phyloP scores from a whole-genome alignment of 2,329 filamentous ascomycete species.

The Exophiala calicioides region DNA sequence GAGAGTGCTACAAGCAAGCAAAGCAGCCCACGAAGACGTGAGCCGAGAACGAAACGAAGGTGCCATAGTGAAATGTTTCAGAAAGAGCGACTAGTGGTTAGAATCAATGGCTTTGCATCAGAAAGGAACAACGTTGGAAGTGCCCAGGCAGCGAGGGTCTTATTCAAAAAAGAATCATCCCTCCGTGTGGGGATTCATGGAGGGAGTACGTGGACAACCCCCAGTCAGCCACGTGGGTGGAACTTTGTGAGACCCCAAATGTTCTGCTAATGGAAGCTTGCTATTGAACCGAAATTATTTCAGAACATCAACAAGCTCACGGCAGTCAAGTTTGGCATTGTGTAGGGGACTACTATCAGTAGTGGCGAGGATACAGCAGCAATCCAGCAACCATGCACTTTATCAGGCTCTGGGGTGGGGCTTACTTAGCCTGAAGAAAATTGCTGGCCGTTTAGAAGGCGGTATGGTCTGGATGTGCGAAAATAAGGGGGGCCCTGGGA shows the following conservation, averaged over 20 bases:
- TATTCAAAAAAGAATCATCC: not conserved
- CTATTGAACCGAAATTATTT: not conserved
- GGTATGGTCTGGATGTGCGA: no score
- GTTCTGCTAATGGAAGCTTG: no score
- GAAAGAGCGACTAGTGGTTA: slow-evolving; percentile 1
- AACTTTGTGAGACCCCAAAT: not conserved
- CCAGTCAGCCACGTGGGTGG: not conserved
- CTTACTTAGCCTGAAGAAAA: no score
- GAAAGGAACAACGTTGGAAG: not conserved
- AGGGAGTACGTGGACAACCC: not conserved
- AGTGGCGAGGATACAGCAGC: no score
- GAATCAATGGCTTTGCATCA: not conserved
- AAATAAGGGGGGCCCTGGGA: no score
- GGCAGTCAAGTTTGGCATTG: no score
- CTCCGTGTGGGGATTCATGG: not conserved
- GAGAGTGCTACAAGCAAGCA: not conserved
- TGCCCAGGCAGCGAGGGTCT: not conserved
- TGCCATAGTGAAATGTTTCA: not conserved
- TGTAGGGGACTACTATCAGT: no score
- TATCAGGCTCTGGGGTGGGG: no score
- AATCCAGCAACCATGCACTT: no score
- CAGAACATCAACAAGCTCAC: not conserved
- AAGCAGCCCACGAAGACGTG: slow-evolving; percentile 1
- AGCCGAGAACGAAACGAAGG: not conserved
- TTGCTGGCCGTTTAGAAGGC: no score